Conservation (phyloP, 1,284 basidiomycete genomes). For the Amylostereum areolatum region DNA sequence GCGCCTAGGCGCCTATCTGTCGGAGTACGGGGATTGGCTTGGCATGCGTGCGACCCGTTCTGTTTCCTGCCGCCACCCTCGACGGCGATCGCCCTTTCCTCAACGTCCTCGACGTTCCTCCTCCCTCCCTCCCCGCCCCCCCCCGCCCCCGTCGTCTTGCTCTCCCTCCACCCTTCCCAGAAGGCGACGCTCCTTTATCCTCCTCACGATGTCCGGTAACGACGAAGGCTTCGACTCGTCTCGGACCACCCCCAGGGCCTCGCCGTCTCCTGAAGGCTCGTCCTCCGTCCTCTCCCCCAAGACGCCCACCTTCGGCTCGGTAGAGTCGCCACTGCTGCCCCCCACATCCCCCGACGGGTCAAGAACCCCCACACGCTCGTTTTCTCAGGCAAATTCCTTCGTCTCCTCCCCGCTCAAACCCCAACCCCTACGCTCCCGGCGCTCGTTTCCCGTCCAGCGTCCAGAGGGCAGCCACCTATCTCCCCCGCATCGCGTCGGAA, state of each 20-base stretch:
- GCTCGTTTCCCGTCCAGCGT: conserved; percentile 23
- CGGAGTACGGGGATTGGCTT: no score
- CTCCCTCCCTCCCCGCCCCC: neutral
- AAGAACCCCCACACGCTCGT: conserved; percentile 25
- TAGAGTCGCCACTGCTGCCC: conserved; percentile 23
- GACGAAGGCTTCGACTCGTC: conserved; percentile 8
- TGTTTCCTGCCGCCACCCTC: neutral
- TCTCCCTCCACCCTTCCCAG: neutral
- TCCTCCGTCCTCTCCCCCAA: conserved; percentile 8
- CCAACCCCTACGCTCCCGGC: conserved; percentile 22
- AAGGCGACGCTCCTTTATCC: neutral
- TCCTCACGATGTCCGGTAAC: neutral
- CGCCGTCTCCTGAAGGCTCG: conserved; percentile 6
- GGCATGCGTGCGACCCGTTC: no score
- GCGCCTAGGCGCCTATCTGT: no score
- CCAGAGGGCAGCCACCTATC: conserved; percentile 28
- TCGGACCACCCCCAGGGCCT: neutral
- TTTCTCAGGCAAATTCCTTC: conserved; percentile 24
- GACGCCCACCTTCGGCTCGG: conserved; percentile 14
- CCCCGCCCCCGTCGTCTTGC: neutral
- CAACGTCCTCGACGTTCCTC: neutral
- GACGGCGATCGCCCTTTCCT: conserved; percentile 3
- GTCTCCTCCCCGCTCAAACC: conserved; percentile 46
- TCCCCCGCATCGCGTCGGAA: conserved; percentile 41
- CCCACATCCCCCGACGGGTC: conserved; percentile 11